phyloP scores from a whole-genome alignment of 83 land plant species.

The Thuja plicata region DNA sequence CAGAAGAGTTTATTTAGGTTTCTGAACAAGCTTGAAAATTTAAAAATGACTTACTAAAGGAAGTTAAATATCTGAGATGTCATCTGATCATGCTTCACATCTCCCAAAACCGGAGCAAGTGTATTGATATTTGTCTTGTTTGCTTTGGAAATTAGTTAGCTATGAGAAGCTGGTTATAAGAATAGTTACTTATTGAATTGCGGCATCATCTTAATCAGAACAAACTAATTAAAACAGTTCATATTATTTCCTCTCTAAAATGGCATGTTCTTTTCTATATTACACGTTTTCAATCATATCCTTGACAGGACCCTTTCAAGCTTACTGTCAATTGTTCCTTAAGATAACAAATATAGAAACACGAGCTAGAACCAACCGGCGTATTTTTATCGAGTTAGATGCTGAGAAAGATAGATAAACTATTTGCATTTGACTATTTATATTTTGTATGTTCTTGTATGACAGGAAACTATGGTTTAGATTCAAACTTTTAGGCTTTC shows the following conservation, averaged over 20 bases:
- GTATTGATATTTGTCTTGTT: neutral
- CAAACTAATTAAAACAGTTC: neutral
- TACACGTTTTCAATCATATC: neutral
- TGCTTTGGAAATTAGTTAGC: neutral
- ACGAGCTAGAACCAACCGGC: neutral
- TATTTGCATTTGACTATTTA: neutral
- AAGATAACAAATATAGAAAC: neutral
- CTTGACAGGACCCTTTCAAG: neutral
- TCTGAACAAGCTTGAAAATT: no score
- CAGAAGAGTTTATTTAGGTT: no score
- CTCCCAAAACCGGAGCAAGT: neutral
- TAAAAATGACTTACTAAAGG: no score
- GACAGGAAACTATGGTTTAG: neutral
- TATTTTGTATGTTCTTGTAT: neutral
- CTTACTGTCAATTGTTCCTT: neutral
- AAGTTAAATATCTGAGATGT: neutral
- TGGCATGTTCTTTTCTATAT: neutral
- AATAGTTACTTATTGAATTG: neutral
- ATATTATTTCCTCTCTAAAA: no score
- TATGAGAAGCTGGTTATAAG: neutral
- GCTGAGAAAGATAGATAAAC: neutral
- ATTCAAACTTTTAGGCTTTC: neutral
- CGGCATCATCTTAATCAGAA: neutral
- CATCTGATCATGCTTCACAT: neutral
- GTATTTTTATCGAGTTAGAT: neutral